Percentiles rank a stretch among this genome's conserved stretches.
These are phyloP conservation scores for Alternaria atra DNA, from an alignment of 2,329 filamentous ascomycete genomes.

Conservation along the genomic window DNA sequence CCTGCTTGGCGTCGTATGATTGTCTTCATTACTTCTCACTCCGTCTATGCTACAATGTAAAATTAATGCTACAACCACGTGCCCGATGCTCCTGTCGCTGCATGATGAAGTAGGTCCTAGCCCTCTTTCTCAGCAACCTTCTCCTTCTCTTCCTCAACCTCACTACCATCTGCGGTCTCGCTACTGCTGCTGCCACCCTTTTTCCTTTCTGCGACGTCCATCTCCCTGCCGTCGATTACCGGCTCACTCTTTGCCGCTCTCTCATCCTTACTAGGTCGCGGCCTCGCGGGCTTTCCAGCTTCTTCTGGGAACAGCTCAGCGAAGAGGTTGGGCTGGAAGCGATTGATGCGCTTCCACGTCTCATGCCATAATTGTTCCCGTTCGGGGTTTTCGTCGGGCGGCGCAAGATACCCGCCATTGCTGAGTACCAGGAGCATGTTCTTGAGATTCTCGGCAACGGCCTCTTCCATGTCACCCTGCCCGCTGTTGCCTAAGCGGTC, in stretches of 20 bases:
- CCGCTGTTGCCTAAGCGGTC: conserved; percentile 96
- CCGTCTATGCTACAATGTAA: not conserved
- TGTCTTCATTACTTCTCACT: not conserved
- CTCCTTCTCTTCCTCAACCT: conserved; percentile 12
- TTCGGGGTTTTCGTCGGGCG: conserved; percentile 64
- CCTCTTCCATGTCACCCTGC: conserved; percentile 91
- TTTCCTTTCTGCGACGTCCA: conserved; percentile 17
- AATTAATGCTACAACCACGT: not conserved
- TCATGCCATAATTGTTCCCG: conserved; percentile 68
- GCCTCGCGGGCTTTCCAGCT: conserved; percentile 41
- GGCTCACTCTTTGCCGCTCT: conserved; percentile 16
- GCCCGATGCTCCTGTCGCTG: not conserved
- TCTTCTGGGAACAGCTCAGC: conserved; percentile 66
- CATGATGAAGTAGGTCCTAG: conserved; percentile 13
- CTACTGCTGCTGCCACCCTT: conserved; percentile 4
- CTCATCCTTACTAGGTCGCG: conserved; percentile 31
- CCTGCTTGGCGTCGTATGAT: not conserved
- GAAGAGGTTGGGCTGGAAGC: conserved; percentile 69
- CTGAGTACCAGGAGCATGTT: conserved; percentile 97
- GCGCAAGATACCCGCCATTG: conserved; percentile 82
- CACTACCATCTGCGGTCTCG: conserved; percentile 2
- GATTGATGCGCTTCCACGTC: conserved; percentile 67
- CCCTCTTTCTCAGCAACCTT: conserved; percentile 23
- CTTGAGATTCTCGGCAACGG: conserved; percentile 93
- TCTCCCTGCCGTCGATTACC: conserved; percentile 15